Conservation (phyloP, 345 rosid species). For the Passiflora organensis region DNA sequence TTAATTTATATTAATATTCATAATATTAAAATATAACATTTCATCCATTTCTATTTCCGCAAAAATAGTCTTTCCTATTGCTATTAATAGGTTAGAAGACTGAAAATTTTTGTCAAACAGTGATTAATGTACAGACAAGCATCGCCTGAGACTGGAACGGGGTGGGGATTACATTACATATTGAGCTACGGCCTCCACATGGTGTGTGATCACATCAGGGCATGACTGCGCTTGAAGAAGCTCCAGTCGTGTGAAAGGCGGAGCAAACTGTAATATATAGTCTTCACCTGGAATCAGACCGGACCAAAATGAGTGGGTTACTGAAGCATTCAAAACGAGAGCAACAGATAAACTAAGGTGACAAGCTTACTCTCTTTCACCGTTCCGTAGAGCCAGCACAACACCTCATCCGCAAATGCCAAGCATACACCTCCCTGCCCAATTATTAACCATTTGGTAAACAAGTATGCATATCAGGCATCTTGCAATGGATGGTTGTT, state of each 20-base stretch:
- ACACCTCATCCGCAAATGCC: conserved; percentile 95
- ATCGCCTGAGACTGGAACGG: too few species aligned
- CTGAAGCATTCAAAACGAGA: background rate
- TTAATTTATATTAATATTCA: too few species aligned
- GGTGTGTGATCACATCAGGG: conserved; percentile 69
- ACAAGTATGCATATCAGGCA: too few species aligned
- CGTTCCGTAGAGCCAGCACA: conserved; percentile 97
- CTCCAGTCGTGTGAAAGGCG: conserved; percentile 75
- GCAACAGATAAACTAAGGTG: background rate
- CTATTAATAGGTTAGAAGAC: too few species aligned
- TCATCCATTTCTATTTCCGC: too few species aligned
- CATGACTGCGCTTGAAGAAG: conserved; percentile 90
- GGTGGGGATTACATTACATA: too few species aligned
- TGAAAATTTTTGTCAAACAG: too few species aligned
- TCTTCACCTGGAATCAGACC: conserved; percentile 64
- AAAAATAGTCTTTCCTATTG: too few species aligned
- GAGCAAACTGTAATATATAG: conserved; percentile 71
- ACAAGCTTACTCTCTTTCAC: conserved; percentile 83
- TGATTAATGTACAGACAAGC: too few species aligned
- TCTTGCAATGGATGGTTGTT: too few species aligned
- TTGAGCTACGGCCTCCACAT: conserved; percentile 24
- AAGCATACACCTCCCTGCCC: conserved; percentile 90
- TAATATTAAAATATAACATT: too few species aligned
- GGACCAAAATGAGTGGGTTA: background rate
- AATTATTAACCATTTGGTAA: too few species aligned